Percentiles rank a stretch among this genome's conserved stretches.
phyloP scores from a whole-genome alignment of 768 basidiomycete genomes.

The Termitomyces sp. region DNA sequence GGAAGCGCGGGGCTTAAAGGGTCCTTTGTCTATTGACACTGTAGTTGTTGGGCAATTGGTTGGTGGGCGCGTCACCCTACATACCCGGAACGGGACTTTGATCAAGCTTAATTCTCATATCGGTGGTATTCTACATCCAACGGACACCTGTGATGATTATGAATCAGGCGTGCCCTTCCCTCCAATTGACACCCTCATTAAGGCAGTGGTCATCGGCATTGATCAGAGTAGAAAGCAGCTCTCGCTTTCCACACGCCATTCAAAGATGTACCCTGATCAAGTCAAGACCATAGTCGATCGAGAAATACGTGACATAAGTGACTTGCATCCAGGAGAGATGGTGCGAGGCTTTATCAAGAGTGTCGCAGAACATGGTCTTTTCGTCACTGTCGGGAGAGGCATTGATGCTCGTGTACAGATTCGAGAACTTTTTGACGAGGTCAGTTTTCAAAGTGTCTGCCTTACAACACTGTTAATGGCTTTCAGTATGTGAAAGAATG shows the following conservation, averaged over 20 bases:
- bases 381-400: constrained; percentile 79
- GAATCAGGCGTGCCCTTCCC: constrained; percentile 53
- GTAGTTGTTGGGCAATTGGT: constrained; percentile 70
- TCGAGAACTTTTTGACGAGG: constrained; percentile 87
- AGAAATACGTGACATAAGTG: constrained; percentile 56
- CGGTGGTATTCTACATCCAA: constrained; percentile 74
- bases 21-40: constrained; percentile 56
- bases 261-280: constrained; percentile 55
- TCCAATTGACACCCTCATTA: constrained; percentile 58
- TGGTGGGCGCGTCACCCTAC: constrained; percentile 73
- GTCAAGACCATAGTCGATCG: constrained; percentile 51
- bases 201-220: constrained; percentile 64
- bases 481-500: constrained; percentile 91
- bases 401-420: constrained; percentile 92
- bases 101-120: constrained; percentile 72
- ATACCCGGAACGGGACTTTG: constrained; percentile 66
- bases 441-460: constrained; percentile 21
- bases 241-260: constrained; percentile 75
- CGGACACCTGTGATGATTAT: constrained; percentile 80
- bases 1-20: constrained; percentile 39
- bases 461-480: constrained; percentile 3
- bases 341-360: constrained; percentile 89
- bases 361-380: constrained; percentile 81
- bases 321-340: constrained; percentile 67
- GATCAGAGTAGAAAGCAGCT: constrained; percentile 65